These are phyloP conservation scores for Cornus florida DNA, from an alignment of 148 eudicot genomes.

Conservation along the genomic window DNA sequence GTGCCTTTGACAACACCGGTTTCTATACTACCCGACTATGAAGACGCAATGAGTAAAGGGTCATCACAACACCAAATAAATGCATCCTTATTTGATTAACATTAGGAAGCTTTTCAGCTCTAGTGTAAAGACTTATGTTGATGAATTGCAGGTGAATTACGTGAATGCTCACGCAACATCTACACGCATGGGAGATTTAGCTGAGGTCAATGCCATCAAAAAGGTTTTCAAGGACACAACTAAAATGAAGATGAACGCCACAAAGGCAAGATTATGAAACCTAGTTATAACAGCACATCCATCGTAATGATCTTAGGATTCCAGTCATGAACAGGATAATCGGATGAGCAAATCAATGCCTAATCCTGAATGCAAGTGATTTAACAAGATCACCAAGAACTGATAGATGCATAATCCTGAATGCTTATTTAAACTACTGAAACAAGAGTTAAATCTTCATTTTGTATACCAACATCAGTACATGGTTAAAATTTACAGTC, in stretches of 20 bases:
- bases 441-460: not conserved
- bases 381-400: not conserved
- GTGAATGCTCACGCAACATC: constrained; percentile 31
- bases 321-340: not conserved
- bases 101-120: not conserved
- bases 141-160: constrained; percentile 25
- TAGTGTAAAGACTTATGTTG: not conserved
- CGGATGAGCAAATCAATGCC: not conserved
- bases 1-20: too few relatives aligned
- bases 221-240: constrained; percentile 30
- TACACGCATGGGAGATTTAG: constrained; percentile 28
- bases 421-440: not conserved
- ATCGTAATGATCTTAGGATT: too few relatives aligned
- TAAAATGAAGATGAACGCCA: constrained; percentile 37
- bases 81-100: not conserved
- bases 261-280: constrained; percentile 21
- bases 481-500: constrained; percentile 19
- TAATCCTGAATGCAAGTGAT: not conserved
- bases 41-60: too few relatives aligned
- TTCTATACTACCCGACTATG: not conserved
- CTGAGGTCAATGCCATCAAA: constrained; percentile 31
- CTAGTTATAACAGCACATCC: not conserved
- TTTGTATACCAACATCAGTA: not conserved
- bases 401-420: not conserved
- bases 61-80: too few relatives aligned